Evolutionary conservation across 768 basidiomycete species (phyloP), one percentile per base, ranked within the genome.

Genomic region (Baorangia bicolor): DNA sequence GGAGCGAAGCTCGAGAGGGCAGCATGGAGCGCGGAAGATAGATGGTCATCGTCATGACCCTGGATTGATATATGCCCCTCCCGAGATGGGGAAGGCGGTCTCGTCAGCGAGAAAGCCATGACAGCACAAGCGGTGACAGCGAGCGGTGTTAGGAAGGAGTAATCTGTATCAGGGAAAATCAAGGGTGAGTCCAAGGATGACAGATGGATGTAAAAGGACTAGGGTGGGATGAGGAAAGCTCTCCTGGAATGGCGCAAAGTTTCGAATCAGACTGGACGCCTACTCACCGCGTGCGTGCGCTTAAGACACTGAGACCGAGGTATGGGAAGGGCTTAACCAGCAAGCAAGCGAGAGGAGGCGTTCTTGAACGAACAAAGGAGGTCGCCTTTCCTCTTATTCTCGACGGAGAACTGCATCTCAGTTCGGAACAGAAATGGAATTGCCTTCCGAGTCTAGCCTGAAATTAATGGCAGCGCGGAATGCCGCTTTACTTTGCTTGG

Each of bases 1-100:
- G 60, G 57, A 41, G 54, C 46, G 41, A 74, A 60, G 58, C 65
- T 65, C 42, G 70, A 67, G 41, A 77, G 61, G 25, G 75, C 71
- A 59, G 75, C 72, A 66, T 74, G 74, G 49, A 76, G 74, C 33
- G 74, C 71, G 59, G 73, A 63, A 46, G 71, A 64, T 14, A 74
- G 65, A 53, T 65, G 61, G 56, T 76, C 75, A 10, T 72, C 74
- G 46, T 70, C 72, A 1, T 60, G 66, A 51, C 48, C 62, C 42
- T 62, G 66, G 39, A 25, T 25, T 62, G 58, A 58, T 66, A 62
- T 66, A 69, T 18, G 51, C 8, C 23, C 52, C 16, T 68, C 66
- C 21, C 60, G 61, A 30, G 60, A 53, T 4, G 73, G 73, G 46
- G 71, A 71, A n/a, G 71, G 59, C 2, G 73, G 70, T 52, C 74